Conservation (phyloP, 2,329 filamentous ascomycete species). For the Uncinocarpus reesii region DNA sequence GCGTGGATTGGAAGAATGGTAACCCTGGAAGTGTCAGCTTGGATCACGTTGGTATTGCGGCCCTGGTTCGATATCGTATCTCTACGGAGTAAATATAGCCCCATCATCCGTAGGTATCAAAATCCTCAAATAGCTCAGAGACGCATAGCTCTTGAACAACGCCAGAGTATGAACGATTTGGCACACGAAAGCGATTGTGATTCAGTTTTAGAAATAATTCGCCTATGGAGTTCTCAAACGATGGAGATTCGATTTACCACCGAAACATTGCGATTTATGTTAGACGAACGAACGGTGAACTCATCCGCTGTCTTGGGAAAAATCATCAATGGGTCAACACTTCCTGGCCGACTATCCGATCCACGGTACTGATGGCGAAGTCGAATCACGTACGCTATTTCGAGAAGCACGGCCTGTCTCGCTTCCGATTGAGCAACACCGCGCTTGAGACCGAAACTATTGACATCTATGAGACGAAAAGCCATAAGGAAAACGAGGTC, state of each 20-base stretch:
- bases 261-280: background rate
- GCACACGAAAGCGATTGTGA: no score
- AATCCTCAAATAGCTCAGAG: no score
- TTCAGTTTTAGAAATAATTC: no score
- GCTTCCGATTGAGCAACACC: background rate
- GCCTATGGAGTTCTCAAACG: constrained; percentile 6
- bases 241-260: constrained; percentile 5
- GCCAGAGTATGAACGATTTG: no score
- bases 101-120: no score
- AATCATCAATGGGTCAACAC: background rate
- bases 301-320: background rate
- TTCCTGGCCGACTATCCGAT: constrained; percentile 1
- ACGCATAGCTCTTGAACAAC: no score
- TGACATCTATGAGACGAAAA: constrained; percentile 2
- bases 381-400: background rate
- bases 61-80: no score
- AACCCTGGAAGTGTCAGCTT: no score
- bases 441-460: background rate
- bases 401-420: background rate
- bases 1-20: no score
- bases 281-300: constrained; percentile 1
- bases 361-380: background rate
- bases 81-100: no score
- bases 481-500: background rate
- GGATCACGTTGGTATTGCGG: no score